Evolutionary conservation across 2,329 filamentous ascomycete genomes (phyloP).

Genomic region (Colletotrichum spaethianum): DNA sequence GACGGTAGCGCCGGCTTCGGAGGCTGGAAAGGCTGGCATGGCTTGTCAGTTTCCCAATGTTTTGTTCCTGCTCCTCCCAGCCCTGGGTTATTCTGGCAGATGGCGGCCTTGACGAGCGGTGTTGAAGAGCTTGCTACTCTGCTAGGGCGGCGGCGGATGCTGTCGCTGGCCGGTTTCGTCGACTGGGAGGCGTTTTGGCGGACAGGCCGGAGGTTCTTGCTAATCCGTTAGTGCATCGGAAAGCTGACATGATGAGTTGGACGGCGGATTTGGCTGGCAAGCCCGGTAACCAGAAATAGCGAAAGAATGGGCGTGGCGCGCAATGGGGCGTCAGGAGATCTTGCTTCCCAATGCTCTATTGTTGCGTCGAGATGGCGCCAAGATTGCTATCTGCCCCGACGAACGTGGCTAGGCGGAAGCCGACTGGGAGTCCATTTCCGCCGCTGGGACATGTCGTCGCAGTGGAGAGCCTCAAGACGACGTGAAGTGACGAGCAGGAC

Average conservation of each 20-base stretch:
- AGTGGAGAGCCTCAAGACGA: slow-evolving; percentile 23
- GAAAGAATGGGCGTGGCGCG: not conserved
- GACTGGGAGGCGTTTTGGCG: not conserved
- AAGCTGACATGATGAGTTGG: slow-evolving; percentile 7
- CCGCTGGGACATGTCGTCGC: not conserved
- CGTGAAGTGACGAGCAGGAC: slow-evolving; percentile 1
- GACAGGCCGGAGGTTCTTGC: not conserved
- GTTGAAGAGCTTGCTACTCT: not conserved
- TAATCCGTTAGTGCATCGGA: slow-evolving; percentile 5
- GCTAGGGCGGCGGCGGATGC: slow-evolving; percentile 2
- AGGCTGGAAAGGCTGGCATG: slow-evolving; percentile 18
- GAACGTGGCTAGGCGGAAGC: slow-evolving; percentile 5
- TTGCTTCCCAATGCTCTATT: slow-evolving; percentile 2
- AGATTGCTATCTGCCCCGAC: slow-evolving; percentile 8
- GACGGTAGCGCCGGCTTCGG: slow-evolving; percentile 24
- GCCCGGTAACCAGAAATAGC: slow-evolving; percentile 1
- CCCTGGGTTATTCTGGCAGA: slow-evolving; percentile 7
- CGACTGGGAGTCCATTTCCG: not conserved
- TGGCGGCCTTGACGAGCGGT: slow-evolving; percentile 12
- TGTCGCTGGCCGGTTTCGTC: slow-evolving; percentile 35
- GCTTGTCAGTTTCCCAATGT: not conserved
- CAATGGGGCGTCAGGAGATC: not conserved
- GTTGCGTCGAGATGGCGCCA: not conserved
- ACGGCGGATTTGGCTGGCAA: slow-evolving; percentile 3
- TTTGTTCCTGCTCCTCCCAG: not conserved